Base-by-base conservation (phyloP, 2,329 filamentous ascomycete species). In the Pyricularia grisea region DNA sequence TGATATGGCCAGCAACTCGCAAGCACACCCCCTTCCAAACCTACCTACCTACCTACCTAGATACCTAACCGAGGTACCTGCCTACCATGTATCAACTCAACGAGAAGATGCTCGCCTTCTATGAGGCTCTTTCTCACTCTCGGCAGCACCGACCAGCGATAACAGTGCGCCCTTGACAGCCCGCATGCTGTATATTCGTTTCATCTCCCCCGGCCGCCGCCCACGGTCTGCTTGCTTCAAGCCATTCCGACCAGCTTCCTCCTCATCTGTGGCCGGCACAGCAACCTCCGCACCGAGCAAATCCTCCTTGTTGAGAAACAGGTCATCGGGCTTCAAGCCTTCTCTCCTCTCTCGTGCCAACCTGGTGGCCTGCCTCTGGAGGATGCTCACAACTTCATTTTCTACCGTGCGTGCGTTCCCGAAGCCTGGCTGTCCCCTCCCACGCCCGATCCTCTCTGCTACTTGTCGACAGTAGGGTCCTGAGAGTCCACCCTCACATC, bases 321-420 rank as follows among this genome's bases (percentile, higher is more conserved):
- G 76, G 71, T 91, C 88, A 69, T 92, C 83, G 0, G 87, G 80
- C 0, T 72, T 74, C 7, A 25, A 0, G 11, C 33, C 33, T 0
- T 25, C 28, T 12, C 78, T 79, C 2, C 86, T 79, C 70, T 88
- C 82, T 3, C 77, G 77, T 0, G 74, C 72, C 0, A 93, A 71
- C 0, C 91, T 81, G 1, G 79, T 79, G 0, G 88, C 81, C 74
- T 93, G 91, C 1, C 89, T 82, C 12, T 83, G 80, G 0, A 80
- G 75, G 4, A 93, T 87, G 0, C 72, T 76, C 0, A 82, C 77
- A 1, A 91, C 77, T 0, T 77, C 75, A 72, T 92, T 93, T 65
- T 93, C 86, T 0, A 93, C 79, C 0, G 87, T 83, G 0, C 91
- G 81, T 0, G 91, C 91, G 72, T 94, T 94, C 0, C 89, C 91